These are phyloP conservation scores for Pythium folliculosum DNA, from an alignment of 352 stramenopile genomes.

Conservation along the genomic window DNA sequence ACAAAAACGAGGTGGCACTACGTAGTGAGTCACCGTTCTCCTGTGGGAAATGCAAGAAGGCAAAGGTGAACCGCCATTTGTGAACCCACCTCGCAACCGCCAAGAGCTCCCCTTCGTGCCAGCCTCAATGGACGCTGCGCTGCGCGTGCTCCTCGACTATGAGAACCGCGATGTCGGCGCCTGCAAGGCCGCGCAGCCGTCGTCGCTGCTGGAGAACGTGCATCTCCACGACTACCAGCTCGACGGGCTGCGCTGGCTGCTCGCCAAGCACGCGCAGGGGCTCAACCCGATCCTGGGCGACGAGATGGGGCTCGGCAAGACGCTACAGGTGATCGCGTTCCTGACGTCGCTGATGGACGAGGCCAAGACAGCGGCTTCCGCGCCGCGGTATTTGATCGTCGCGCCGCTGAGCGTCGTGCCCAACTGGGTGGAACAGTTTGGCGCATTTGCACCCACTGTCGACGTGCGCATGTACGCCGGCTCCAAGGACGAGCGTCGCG, in stretches of 20 bases:
- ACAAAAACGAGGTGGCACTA: neutral
- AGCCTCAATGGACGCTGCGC: conserved; percentile 50
- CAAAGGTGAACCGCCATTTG: neutral
- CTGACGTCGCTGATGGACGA: conserved; percentile 46
- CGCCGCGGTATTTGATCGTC: conserved; percentile 51
- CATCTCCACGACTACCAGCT: conserved; percentile 73
- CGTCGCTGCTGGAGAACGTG: conserved; percentile 53
- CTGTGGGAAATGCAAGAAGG: neutral
- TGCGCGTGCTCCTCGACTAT: conserved; percentile 39
- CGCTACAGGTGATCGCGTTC: conserved; percentile 77
- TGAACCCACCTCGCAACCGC: conserved; percentile 17
- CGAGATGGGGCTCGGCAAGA: conserved; percentile 87
- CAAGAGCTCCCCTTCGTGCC: neutral
- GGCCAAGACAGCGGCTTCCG: neutral
- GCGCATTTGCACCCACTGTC: conserved; percentile 63
- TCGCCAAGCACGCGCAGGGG: conserved; percentile 56
- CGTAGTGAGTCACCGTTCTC: conserved; percentile 23
- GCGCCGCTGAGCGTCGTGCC: conserved; percentile 79
- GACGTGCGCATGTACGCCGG: conserved; percentile 60
- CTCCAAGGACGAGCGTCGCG: conserved; percentile 46
- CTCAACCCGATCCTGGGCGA: conserved; percentile 80
- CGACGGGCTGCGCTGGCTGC: conserved; percentile 62
- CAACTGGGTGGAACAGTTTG: conserved; percentile 85
- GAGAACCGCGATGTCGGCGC: conserved; percentile 18
- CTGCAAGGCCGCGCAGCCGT: conserved; percentile 28